These are phyloP conservation scores for Zizania palustris DNA, from an alignment of 202 grass and related monocot genomes.

Conservation along the genomic window DNA sequence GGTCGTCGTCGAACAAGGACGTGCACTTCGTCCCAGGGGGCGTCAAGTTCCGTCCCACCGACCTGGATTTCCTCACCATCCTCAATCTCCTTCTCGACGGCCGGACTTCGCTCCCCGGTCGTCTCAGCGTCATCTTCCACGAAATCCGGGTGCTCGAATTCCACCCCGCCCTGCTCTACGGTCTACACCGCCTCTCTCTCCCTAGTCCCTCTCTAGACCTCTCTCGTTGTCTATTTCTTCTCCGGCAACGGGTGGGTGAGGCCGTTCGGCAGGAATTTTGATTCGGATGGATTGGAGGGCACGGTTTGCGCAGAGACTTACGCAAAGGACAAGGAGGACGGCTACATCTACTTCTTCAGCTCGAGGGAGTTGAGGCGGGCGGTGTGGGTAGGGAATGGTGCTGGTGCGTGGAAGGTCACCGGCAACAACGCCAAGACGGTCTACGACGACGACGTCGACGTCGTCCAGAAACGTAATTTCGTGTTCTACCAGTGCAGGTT, in stretches of 20 bases:
- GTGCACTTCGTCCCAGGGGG: too few species aligned
- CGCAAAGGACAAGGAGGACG: conserved; percentile 26
- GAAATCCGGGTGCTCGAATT: background rate
- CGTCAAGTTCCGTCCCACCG: too few species aligned
- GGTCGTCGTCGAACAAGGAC: too few species aligned
- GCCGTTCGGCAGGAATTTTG: too few species aligned
- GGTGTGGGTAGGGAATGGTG: background rate
- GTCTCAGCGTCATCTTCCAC: conserved; percentile 13
- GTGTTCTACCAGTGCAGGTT: conserved; percentile 24
- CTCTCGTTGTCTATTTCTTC: background rate
- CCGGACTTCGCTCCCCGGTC: background rate
- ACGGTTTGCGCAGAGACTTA: conserved; percentile 10
- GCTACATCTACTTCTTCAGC: conserved; percentile 53
- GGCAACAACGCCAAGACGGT: background rate
- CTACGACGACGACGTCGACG: background rate
- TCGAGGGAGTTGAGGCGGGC: background rate
- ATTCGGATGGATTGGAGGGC: too few species aligned
- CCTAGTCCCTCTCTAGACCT: background rate
- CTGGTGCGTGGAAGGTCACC: conserved; percentile 38
- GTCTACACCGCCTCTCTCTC: background rate
- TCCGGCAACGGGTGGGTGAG: too few species aligned
- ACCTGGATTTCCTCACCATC: background rate
- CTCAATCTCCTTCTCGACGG: background rate
- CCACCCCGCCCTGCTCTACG: conserved; percentile 47
- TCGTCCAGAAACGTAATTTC: conserved; percentile 36